Conservation (phyloP, 2,329 filamentous ascomycete genomes). For the Aspergillus glaucus region DNA sequence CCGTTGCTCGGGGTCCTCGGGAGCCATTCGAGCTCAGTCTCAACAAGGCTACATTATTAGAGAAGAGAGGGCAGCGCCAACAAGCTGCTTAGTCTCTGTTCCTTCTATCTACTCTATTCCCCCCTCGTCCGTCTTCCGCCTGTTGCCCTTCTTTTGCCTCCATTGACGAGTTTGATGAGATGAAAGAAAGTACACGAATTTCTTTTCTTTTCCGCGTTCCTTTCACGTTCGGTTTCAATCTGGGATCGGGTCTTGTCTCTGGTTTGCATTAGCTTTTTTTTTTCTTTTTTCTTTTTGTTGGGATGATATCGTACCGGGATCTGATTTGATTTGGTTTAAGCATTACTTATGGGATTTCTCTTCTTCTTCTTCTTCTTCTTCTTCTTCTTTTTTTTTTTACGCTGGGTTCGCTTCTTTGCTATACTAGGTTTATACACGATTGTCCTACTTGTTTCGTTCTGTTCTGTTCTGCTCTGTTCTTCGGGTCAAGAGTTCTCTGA, state of each 20-base stretch:
- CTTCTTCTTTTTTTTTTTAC: not conserved
- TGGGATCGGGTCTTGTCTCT: not conserved
- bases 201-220: slow-evolving; percentile 4
- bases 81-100: slow-evolving; percentile 9
- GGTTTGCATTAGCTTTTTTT: not conserved
- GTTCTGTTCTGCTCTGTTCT: too few relatives aligned
- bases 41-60: slow-evolving; percentile 82
- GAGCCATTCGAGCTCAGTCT: slow-evolving; percentile 86
- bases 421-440: too few relatives aligned
- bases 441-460: too few relatives aligned
- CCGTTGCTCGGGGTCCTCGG: slow-evolving; percentile 77
- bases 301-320: slow-evolving; percentile 8
- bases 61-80: slow-evolving; percentile 53
- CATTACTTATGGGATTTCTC: slow-evolving; percentile 16
- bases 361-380: not conserved
- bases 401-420: not conserved
- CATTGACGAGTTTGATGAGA: not conserved
- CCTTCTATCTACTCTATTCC: not conserved
- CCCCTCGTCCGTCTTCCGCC: not conserved
- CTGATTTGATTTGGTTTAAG: slow-evolving; percentile 5
- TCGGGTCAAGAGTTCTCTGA: too few relatives aligned
- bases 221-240: slow-evolving; percentile 6
- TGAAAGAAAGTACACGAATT: slow-evolving; percentile 1
- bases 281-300: slow-evolving; percentile 6
- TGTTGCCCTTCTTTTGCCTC: not conserved